Percentiles rank a stretch among this genome's conserved stretches.
Conservation (phyloP, 495 filamentous ascomycete genomes). For the Thermothielavioides terrestris region DNA sequence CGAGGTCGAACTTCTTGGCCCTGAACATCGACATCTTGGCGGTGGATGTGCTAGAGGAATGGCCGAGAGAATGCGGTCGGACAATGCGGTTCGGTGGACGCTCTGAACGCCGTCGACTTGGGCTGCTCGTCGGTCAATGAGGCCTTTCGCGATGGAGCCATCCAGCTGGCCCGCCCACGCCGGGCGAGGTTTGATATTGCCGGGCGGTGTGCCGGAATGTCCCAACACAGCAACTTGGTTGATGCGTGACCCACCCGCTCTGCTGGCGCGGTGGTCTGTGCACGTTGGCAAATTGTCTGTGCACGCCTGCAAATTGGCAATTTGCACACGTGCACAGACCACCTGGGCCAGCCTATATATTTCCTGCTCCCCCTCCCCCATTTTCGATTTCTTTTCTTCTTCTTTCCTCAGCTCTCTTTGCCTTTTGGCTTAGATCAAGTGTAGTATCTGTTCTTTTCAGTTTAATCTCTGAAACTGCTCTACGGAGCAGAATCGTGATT, state of each 20-base stretch:
- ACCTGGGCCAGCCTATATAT: conserved; percentile 17
- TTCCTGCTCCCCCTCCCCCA: background rate
- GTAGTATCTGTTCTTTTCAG: conserved; percentile 99
- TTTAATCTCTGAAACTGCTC: conserved; percentile 71
- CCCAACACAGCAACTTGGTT: background rate
- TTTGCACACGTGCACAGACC: conserved; percentile 23
- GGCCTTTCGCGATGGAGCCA: background rate
- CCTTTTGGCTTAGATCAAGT: conserved; percentile 95
- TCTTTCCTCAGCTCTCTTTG: conserved; percentile 34
- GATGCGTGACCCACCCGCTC: too few relatives aligned
- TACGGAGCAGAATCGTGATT: conserved; percentile 69
- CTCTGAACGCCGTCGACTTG: background rate
- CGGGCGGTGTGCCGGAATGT: conserved; percentile 10
- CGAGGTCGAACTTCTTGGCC: conserved; percentile 77
- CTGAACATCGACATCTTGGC: conserved; percentile 70
- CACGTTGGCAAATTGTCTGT: too few relatives aligned
- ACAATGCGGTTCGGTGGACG: background rate
- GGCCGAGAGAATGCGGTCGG: background rate
- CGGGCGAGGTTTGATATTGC: conserved; percentile 1
- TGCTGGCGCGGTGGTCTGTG: too few relatives aligned
- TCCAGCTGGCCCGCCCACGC: background rate
- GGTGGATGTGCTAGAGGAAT: background rate
- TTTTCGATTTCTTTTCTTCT: conserved; percentile 25
- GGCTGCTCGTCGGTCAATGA: background rate
- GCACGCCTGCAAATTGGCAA: conserved; percentile 10